Conservation (phyloP, 495 filamentous ascomycete species). For the Parathielavia appendiculata region DNA sequence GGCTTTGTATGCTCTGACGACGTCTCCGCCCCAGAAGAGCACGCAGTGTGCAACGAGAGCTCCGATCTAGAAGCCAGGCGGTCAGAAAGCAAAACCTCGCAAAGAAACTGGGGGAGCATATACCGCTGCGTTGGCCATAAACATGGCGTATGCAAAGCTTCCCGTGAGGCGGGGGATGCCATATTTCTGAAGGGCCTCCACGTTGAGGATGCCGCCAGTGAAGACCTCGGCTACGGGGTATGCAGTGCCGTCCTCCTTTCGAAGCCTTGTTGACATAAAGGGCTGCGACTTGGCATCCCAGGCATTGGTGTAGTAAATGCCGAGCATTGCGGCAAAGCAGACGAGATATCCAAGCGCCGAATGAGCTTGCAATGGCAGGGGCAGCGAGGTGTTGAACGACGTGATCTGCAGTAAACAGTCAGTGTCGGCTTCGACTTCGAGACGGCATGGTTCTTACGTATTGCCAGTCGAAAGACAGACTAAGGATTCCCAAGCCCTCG, state of each 20-base stretch:
- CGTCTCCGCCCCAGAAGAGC: conserved; percentile 25
- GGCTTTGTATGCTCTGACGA: conserved; percentile 20
- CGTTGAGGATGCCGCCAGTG: conserved; percentile 34
- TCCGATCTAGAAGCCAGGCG: conserved; percentile 21
- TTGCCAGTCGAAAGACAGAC: conserved; percentile 53
- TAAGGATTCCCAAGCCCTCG: conserved; percentile 46
- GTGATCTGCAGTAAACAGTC: conserved; percentile 36
- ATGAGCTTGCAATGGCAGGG: conserved; percentile 21
- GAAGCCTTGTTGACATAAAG: conserved; percentile 49
- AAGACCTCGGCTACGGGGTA: conserved; percentile 46
- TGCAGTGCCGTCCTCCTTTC: conserved; percentile 32
- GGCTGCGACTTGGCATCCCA: conserved; percentile 41
- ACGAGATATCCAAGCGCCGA: conserved; percentile 36
- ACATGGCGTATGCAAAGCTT: conserved; percentile 38
- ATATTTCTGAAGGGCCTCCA: conserved; percentile 27
- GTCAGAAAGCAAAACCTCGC: too few relatives aligned
- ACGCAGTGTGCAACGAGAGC: conserved; percentile 23
- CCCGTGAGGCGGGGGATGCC: conserved; percentile 44
- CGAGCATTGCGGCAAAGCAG: conserved; percentile 41
- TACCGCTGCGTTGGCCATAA: conserved; percentile 43
- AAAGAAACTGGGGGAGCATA: conserved; percentile 10
- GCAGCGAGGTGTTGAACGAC: conserved; percentile 29
- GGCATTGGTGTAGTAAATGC: conserved; percentile 46
- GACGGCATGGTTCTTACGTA: conserved; percentile 38
- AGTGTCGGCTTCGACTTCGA: too few relatives aligned